These are phyloP conservation scores for Salix koriyanagi DNA, from an alignment of 345 rosid species.

Conservation along the genomic window DNA sequence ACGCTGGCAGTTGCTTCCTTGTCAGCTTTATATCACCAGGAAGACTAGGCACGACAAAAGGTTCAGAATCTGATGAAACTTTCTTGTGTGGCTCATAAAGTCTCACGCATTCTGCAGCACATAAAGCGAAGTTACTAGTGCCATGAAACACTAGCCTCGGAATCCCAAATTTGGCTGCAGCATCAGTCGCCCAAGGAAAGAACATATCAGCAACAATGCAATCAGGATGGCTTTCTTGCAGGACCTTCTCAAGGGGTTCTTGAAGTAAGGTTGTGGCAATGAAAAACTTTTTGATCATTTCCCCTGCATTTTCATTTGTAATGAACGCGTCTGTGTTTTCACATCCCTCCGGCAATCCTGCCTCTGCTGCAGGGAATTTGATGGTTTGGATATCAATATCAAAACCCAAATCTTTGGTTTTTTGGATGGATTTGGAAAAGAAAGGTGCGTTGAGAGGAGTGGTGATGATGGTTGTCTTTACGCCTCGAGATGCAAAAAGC, in stretches of 20 bases:
- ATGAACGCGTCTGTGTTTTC: not conserved
- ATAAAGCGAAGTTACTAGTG: constrained; percentile 22
- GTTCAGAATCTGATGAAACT: constrained; percentile 29
- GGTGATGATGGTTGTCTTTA: constrained; percentile 43
- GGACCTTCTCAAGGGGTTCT: constrained; percentile 25
- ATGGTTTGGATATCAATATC: constrained; percentile 30
- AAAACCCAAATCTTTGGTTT: constrained; percentile 19
- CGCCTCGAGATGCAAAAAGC: constrained; percentile 38
- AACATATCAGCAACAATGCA: constrained; percentile 29
- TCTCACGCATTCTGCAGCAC: not conserved
- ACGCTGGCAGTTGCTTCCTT: constrained; percentile 9
- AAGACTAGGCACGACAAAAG: constrained; percentile 28
- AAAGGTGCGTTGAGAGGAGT: constrained; percentile 38
- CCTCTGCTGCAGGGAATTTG: constrained; percentile 39
- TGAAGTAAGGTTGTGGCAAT: constrained; percentile 17
- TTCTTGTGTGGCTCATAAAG: constrained; percentile 17
- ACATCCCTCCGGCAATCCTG: constrained; percentile 26
- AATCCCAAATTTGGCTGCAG: constrained; percentile 28
- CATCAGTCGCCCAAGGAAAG: constrained; percentile 31
- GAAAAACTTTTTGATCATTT: not conserved
- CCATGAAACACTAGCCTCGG: constrained; percentile 40
- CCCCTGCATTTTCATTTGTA: not conserved
- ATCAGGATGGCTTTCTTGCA: constrained; percentile 18
- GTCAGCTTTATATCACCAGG: constrained; percentile 29
- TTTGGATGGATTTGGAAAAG: constrained; percentile 28